These are phyloP conservation scores for Chlamydomonas schloesseri DNA, from an alignment of 139 green algal species.

Conservation along the genomic window DNA sequence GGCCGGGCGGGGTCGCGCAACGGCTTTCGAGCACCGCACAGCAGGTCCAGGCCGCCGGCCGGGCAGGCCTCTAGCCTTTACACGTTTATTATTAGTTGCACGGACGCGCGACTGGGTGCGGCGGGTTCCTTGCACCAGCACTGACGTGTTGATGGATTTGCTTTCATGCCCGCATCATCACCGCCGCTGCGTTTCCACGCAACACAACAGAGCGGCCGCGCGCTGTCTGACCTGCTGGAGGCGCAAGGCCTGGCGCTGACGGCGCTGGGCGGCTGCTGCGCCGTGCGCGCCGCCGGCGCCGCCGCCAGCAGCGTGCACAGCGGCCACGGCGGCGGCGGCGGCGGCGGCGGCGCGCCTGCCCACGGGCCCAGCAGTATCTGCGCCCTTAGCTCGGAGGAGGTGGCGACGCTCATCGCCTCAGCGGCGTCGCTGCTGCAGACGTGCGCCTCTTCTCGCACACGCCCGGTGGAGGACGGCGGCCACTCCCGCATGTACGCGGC, in stretches of 20 bases:
- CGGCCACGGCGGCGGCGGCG: neutral
- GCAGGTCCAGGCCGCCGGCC: no score
- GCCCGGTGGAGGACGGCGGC: conserved; percentile 38
- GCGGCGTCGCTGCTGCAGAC: conserved; percentile 12
- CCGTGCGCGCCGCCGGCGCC: no score
- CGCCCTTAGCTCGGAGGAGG: neutral
- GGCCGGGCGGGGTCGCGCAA: no score
- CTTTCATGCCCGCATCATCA: no score
- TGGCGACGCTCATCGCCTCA: neutral
- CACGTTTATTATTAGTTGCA: no score
- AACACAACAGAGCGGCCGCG: no score
- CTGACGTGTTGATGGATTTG: no score
- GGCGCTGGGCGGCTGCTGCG: conserved; percentile 35
- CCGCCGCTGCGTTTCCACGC: no score
- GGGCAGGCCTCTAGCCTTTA: no score
- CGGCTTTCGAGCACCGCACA: no score
- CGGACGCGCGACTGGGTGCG: no score
- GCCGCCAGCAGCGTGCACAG: neutral
- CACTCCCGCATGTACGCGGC: conserved; percentile 48
- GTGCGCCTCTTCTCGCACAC: neutral
- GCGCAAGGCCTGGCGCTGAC: conserved; percentile 39
- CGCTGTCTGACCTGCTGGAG: neutral
- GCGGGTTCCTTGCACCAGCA: no score
- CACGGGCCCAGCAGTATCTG: neutral
- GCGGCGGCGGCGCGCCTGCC: neutral